Percentiles rank a stretch among this genome's conserved stretches.
Conservation (phyloP, 2,329 filamentous ascomycete species). For the Cercospora sp. region DNA sequence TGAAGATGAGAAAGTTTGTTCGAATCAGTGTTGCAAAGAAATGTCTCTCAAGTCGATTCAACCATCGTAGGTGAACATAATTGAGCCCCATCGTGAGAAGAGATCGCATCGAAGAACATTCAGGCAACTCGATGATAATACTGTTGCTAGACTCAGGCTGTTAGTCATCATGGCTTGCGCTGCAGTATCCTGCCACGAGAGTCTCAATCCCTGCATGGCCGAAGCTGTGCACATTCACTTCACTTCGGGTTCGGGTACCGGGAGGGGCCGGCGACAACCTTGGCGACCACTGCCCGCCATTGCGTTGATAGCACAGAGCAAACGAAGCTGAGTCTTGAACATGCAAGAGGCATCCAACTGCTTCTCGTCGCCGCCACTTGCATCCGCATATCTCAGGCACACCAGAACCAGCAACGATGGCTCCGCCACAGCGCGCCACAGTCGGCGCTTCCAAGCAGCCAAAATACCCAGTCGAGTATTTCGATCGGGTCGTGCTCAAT, state of each 20-base stretch:
- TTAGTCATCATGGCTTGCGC: not conserved
- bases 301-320: not conserved
- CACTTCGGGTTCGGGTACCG: not conserved
- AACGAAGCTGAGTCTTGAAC: not conserved
- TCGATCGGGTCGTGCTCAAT: not conserved
- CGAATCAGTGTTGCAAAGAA: not conserved
- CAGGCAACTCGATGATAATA: not conserved
- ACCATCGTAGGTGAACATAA: not conserved
- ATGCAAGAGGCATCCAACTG: not conserved
- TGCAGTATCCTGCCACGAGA: not conserved
- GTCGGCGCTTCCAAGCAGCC: not conserved
- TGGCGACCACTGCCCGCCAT: not conserved
- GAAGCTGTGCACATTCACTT: not conserved
- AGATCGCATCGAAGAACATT: not conserved
- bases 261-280: not conserved
- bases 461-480: not conserved
- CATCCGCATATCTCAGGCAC: not conserved
- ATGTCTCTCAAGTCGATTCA: not conserved
- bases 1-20: not conserved
- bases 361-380: not conserved
- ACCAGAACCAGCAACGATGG: not conserved
- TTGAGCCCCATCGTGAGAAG: not conserved
- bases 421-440: not conserved
- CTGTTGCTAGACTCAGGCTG: not conserved
- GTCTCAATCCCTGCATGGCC: not conserved